Base-by-base conservation (phyloP, 2,329 filamentous ascomycete species). In the Rhynchosporium agropyri region DNA sequence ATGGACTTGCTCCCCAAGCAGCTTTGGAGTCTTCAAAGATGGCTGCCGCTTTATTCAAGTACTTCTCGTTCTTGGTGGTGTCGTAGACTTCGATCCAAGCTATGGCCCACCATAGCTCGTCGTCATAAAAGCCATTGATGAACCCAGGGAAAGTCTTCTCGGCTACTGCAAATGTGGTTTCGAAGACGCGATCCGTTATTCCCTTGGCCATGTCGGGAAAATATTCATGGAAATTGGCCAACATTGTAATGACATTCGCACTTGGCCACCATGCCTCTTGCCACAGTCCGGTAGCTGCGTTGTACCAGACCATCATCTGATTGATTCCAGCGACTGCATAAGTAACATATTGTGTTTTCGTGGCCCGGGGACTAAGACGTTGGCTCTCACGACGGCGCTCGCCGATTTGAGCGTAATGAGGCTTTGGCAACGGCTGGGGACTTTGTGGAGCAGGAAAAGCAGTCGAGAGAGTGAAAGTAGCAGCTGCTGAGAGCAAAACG, bases 181-280 rank as follows among this genome's bases (percentile, higher is more conserved):
- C 65, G 31, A 70, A 73, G 3, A 74, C 65, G 26, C 36, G 54
- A 8, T 65, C 56, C 10, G 68, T 70, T 1, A 65, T 67, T 12
- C 63, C 58, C 4, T 54, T 50, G 13, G 63, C 65, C 29, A 65
- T 43, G 6, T 48, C 42, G 0, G 71, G 72, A 26, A 67, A 73
- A 20, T 63, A 67, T 28, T 68, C 68, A 58, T 73, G 66, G 29
- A 84, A 74, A 60, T 91, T 84, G 49, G 81, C 83, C 13, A 91
- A 74, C 31, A 81, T 82, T 0, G 87, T 89, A 62, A 91, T 77
- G 55, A 82, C 81, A 71, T 90, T 91, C 48, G 84, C 89, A 57
- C 82, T 82, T 70, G 89, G 89, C 89, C 89, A 92, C 89, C 89
- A 92, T 4, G 81, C 79, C 0, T 81, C 80, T 59, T 83, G 76